A percentile compares a stretch with the other conserved stretches of the same genome.
Conservation (phyloP, 2,329 filamentous ascomycete species). For the Cryoendolithus antarcticus region DNA sequence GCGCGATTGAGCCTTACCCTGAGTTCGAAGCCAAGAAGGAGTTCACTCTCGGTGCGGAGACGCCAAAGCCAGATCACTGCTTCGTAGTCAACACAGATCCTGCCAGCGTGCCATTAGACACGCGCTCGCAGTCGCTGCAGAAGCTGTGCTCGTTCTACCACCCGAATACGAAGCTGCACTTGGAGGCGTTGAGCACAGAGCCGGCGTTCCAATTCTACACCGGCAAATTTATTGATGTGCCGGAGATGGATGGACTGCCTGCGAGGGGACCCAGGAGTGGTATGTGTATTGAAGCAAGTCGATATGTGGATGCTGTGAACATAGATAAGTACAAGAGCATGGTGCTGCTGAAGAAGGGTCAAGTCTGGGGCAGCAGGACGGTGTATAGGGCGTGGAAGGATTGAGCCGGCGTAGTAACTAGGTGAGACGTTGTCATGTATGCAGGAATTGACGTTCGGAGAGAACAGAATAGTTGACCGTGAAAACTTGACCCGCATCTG, state of each 20-base stretch:
- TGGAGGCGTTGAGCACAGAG: slow-evolving; percentile 84
- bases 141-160: slow-evolving; percentile 63
- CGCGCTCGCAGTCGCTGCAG: slow-evolving; percentile 44
- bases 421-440: too few relatives aligned
- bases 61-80: slow-evolving; percentile 79
- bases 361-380: slow-evolving; percentile 67
- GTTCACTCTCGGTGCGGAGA: slow-evolving; percentile 59
- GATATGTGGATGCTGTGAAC: slow-evolving; percentile 83
- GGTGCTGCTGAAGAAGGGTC: slow-evolving; percentile 71
- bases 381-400: slow-evolving; percentile 80
- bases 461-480: too few relatives aligned
- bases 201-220: slow-evolving; percentile 97
- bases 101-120: slow-evolving; percentile 37
- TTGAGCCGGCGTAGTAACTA: not conserved
- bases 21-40: slow-evolving; percentile 51
- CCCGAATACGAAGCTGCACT: slow-evolving; percentile 59
- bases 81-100: slow-evolving; percentile 64
- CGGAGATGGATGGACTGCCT: slow-evolving; percentile 42
- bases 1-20: slow-evolving; percentile 51
- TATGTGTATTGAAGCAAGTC: slow-evolving; percentile 85
- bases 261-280: slow-evolving; percentile 58
- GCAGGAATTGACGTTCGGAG: too few relatives aligned
- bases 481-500: too few relatives aligned
- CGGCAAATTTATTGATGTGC: slow-evolving; percentile 70
- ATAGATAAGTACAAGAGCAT: slow-evolving; percentile 66